Percentiles rank a stretch among this genome's conserved stretches.
phyloP scores from a whole-genome alignment of 805 yeast species.

The Ascoidea rubescens region DNA sequence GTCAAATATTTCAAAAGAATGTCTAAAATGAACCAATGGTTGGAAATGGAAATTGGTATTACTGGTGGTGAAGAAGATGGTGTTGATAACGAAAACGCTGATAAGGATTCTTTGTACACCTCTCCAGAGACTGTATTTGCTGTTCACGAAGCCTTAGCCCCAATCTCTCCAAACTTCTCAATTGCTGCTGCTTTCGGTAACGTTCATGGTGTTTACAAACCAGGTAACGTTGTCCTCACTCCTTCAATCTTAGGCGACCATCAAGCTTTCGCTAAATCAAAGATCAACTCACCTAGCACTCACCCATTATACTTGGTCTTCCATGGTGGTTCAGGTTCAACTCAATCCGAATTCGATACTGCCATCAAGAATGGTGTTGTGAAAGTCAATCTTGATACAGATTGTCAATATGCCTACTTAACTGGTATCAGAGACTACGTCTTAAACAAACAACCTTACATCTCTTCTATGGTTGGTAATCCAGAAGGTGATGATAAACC shows the following conservation, averaged over 20 bases:
- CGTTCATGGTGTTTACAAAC: slow-evolving; percentile 99
- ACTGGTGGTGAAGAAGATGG: slow-evolving; percentile 99
- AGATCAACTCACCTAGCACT: too few relatives aligned
- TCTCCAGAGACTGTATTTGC: slow-evolving; percentile 87
- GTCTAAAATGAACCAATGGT: slow-evolving; percentile 91
- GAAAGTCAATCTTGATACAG: slow-evolving; percentile 98
- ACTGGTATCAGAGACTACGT: slow-evolving; percentile 96
- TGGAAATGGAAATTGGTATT: slow-evolving; percentile 99
- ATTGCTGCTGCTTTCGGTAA: slow-evolving; percentile 99
- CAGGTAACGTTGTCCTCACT: slow-evolving; percentile 90
- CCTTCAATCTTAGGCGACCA: slow-evolving; percentile 94
- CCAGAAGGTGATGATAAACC: slow-evolving; percentile 99
- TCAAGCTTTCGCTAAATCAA: slow-evolving; percentile 64
- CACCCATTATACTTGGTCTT: slow-evolving; percentile 87
- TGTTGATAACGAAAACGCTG: slow-evolving; percentile 94
- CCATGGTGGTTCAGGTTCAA: slow-evolving; percentile 99
- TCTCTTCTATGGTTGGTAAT: slow-evolving; percentile 86
- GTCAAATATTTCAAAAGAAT: slow-evolving; percentile 90
- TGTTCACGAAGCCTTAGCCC: slow-evolving; percentile 79
- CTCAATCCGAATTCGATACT: slow-evolving; percentile 79
- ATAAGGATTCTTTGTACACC: slow-evolving; percentile 81
- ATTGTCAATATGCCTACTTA: slow-evolving; percentile 97
- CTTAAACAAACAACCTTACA: slow-evolving; percentile 90
- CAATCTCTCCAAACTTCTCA: slow-evolving; percentile 95
- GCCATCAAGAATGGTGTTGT: slow-evolving; percentile 93